phyloP scores from a whole-genome alignment of 768 basidiomycete genomes.

The Mycena haematopus region DNA sequence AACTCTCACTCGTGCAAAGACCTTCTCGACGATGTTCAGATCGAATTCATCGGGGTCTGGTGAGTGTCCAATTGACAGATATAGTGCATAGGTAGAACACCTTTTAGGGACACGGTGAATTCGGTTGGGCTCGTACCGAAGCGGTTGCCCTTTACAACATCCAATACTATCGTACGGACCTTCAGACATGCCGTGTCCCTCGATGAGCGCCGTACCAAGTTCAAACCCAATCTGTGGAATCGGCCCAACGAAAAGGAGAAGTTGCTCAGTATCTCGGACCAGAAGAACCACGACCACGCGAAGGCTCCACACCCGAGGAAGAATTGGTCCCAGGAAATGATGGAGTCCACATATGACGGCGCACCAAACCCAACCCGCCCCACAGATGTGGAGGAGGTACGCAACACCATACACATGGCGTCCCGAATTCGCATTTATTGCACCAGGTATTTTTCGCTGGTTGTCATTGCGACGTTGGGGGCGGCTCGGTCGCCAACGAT shows the following conservation, averaged over 20 bases:
- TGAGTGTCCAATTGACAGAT: no score
- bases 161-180: constrained; percentile 49
- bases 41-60: constrained; percentile 60
- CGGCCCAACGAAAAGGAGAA: constrained; percentile 38
- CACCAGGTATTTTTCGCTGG: constrained; percentile 30
- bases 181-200: constrained; percentile 62
- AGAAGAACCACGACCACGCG: constrained; percentile 1
- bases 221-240: constrained; percentile 51
- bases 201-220: constrained; percentile 58
- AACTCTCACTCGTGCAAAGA: constrained; percentile 19
- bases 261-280: constrained; percentile 33
- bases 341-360: constrained; percentile 37
- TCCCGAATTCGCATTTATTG: constrained; percentile 35
- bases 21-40: constrained; percentile 46
- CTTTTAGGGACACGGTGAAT: constrained; percentile 49
- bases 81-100: no score
- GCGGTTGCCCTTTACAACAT: constrained; percentile 30
- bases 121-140: constrained; percentile 45
- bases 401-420: constrained; percentile 25
- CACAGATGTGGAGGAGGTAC: constrained; percentile 50
- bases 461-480: constrained; percentile 58
- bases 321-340: constrained; percentile 12
- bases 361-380: constrained; percentile 24
- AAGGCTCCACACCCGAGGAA: constrained; percentile 1
- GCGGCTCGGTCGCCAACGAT: constrained; percentile 55